These are phyloP conservation scores for Aspergillus olivimuriae DNA, from an alignment of 495 filamentous ascomycete genomes.

Conservation along the genomic window DNA sequence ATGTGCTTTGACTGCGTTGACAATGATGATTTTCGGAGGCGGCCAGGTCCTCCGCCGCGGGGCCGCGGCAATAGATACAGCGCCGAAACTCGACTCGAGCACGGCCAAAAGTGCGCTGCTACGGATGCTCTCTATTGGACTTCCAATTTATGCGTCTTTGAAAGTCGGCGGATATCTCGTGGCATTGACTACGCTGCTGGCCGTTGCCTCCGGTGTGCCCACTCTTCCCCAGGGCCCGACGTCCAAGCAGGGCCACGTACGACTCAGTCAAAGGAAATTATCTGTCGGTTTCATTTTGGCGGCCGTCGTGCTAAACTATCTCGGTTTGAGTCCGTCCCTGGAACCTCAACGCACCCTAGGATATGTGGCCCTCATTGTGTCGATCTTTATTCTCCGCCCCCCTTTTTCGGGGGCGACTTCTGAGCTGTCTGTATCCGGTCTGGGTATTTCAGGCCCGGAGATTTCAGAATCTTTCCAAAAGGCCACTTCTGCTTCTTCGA, in stretches of 20 bases:
- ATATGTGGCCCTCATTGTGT: conserved; percentile 39
- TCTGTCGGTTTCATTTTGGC: conserved; percentile 22
- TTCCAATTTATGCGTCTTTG: conserved; percentile 53
- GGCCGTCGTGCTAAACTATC: conserved; percentile 22
- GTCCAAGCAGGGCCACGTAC: conserved; percentile 10
- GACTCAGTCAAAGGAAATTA: conserved; percentile 24
- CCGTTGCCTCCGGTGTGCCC: conserved; percentile 36
- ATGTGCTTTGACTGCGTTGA: conserved; percentile 12
- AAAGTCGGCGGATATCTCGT: conserved; percentile 50
- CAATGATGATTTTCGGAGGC: conserved; percentile 25
- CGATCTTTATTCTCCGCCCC: conserved; percentile 37
- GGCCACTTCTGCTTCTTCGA: conserved; percentile 14
- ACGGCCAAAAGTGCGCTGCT: conserved; percentile 14
- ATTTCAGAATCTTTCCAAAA: conserved; percentile 4
- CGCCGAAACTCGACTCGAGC: conserved; percentile 14
- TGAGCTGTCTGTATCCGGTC: conserved; percentile 15
- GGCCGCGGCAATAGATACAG: conserved; percentile 7
- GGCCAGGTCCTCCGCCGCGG: conserved; percentile 9
- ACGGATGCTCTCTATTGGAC: conserved; percentile 30
- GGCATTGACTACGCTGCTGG: conserved; percentile 43
- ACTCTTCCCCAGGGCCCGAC: conserved; percentile 12
- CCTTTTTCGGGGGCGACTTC: conserved; percentile 20
- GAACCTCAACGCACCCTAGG: conserved; percentile 32
- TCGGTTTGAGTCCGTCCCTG: conserved; percentile 30
- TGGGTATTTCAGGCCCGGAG: conserved; percentile 18